These are phyloP conservation scores for Xylaria acuta DNA, from an alignment of 495 filamentous ascomycete genomes.

Conservation along the genomic window DNA sequence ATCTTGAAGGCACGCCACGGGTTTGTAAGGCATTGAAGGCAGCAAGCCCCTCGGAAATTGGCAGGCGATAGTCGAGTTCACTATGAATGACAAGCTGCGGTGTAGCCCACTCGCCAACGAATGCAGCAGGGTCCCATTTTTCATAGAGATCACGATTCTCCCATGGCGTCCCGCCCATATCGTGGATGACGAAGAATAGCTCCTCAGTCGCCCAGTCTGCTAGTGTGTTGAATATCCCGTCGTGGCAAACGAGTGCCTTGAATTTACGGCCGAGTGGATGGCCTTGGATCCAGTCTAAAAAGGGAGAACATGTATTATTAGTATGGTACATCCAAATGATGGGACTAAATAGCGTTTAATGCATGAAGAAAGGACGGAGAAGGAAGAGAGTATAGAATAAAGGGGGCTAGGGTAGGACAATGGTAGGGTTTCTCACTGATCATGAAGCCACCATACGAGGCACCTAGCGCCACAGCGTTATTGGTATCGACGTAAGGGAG, in stretches of 20 bases:
- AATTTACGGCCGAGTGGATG: slow-evolving; percentile 76
- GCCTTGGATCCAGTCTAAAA: slow-evolving; percentile 72
- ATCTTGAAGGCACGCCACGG: slow-evolving; percentile 69
- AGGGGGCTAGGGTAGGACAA: background rate
- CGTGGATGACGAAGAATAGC: slow-evolving; percentile 86
- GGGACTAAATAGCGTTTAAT: background rate
- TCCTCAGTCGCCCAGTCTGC: slow-evolving; percentile 81
- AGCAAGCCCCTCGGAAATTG: slow-evolving; percentile 81
- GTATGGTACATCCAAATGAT: slow-evolving; percentile 2
- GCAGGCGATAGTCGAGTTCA: slow-evolving; percentile 88
- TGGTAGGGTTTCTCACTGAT: slow-evolving; percentile 55
- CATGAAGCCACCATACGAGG: slow-evolving; percentile 89
- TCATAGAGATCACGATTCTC: slow-evolving; percentile 74
- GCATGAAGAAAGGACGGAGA: background rate
- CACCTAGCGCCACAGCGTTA: slow-evolving; percentile 81
- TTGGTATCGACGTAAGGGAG: slow-evolving; percentile 76
- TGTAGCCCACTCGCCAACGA: slow-evolving; percentile 75
- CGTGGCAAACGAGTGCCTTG: slow-evolving; percentile 89
- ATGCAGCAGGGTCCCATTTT: slow-evolving; percentile 79
- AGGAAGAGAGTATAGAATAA: background rate
- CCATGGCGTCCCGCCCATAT: slow-evolving; percentile 81
- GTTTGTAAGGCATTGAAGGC: slow-evolving; percentile 90
- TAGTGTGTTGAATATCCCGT: slow-evolving; percentile 83
- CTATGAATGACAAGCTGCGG: slow-evolving; percentile 90
- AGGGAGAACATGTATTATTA: slow-evolving; percentile 22